Evolutionary conservation across 2,329 filamentous ascomycete genomes (phyloP).

Genomic region (Didymella sp.): DNA sequence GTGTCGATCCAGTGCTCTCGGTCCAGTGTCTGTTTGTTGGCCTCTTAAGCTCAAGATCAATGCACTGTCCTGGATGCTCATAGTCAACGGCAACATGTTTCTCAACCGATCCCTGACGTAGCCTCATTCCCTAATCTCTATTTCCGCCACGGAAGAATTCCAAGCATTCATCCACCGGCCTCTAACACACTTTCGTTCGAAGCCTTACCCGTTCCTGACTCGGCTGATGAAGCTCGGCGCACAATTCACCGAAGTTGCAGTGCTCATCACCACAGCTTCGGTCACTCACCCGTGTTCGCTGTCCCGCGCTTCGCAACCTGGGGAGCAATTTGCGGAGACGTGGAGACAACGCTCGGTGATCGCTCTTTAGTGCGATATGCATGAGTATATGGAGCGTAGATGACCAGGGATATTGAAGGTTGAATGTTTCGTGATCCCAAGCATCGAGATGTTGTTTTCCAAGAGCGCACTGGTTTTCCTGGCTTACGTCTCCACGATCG

Average conservation of each 20-base stretch:
- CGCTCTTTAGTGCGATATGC: conserved; percentile 11
- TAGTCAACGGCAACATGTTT: not conserved
- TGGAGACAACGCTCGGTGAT: conserved; percentile 32
- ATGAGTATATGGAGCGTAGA: conserved; percentile 6
- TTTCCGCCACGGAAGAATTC: conserved; percentile 11
- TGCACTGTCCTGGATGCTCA: not conserved
- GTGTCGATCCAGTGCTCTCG: too few relatives aligned
- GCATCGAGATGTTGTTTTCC: conserved; percentile 24
- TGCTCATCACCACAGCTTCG: conserved; percentile 1
- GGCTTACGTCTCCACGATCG: conserved; percentile 9
- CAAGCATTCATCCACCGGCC: conserved; percentile 2
- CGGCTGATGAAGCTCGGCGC: conserved; percentile 10
- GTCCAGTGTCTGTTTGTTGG: too few relatives aligned
- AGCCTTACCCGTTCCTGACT: conserved; percentile 11
- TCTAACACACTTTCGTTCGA: not conserved
- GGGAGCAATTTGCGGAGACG: conserved; percentile 37
- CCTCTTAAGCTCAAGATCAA: not conserved
- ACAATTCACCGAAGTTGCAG: conserved; percentile 3
- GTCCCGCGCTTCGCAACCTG: conserved; percentile 26
- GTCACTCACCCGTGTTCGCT: conserved; percentile 6
- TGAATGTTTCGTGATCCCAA: not conserved
- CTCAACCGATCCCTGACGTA: not conserved
- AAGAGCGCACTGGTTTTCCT: conserved; percentile 11
- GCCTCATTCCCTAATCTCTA: not conserved
- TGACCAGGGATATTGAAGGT: not conserved